Conservation (phyloP, 2,329 filamentous ascomycete species). For the Hymenoscyphus repandus region DNA sequence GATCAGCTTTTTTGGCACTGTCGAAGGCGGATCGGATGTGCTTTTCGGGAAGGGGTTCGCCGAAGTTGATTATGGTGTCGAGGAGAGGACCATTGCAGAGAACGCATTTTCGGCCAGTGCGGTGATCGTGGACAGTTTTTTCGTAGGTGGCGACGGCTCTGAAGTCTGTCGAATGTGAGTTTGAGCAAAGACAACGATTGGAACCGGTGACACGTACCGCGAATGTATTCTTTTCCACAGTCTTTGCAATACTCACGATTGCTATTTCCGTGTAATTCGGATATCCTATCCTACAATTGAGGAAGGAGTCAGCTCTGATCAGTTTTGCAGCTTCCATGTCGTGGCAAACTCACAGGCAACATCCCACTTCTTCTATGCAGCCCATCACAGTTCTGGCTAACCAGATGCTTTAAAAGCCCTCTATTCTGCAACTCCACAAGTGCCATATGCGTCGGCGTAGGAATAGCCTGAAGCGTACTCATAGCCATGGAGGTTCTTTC, state of each 20-base stretch:
- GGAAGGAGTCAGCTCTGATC: neutral
- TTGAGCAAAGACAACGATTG: neutral
- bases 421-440: slow-evolving; percentile 39
- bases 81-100: slow-evolving; percentile 35
- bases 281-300: slow-evolving; percentile 35
- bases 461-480: slow-evolving; percentile 39
- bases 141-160: slow-evolving; percentile 40
- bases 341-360: slow-evolving; percentile 32
- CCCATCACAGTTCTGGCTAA: slow-evolving; percentile 43
- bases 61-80: slow-evolving; percentile 44
- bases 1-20: slow-evolving; percentile 38
- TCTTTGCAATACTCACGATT: slow-evolving; percentile 41
- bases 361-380: slow-evolving; percentile 43
- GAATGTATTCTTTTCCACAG: slow-evolving; percentile 42
- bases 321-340: neutral
- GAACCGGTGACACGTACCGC: slow-evolving; percentile 24
- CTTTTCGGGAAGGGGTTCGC: slow-evolving; percentile 33
- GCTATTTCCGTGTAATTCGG: slow-evolving; percentile 44
- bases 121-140: slow-evolving; percentile 39
- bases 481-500: slow-evolving; percentile 29
- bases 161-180: slow-evolving; percentile 39
- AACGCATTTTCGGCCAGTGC: slow-evolving; percentile 41
- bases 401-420: slow-evolving; percentile 38
- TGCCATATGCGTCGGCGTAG: slow-evolving; percentile 43
- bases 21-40: slow-evolving; percentile 32